Conservation (phyloP, 23 red algal species). For the Gracilaria domingensis region DNA sequence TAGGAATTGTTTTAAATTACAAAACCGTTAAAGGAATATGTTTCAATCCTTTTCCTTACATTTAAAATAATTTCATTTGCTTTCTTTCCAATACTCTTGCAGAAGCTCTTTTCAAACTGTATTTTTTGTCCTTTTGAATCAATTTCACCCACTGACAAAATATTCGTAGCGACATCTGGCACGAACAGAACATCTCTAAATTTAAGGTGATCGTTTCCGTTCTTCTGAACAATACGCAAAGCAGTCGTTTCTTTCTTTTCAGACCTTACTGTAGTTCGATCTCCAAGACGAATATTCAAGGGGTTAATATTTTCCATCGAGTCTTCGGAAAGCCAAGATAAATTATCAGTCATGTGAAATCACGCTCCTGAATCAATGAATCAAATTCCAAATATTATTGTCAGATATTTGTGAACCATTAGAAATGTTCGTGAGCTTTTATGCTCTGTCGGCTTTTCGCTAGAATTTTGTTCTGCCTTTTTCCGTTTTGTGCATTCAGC, state of each 20-base stretch:
- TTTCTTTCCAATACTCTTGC: background rate
- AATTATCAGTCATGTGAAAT: constrained; percentile 15
- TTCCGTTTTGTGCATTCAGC: constrained; percentile 15
- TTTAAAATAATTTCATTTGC: background rate
- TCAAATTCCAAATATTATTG: background rate
- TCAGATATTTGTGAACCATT: background rate
- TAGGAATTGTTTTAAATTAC: background rate
- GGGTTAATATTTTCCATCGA: background rate
- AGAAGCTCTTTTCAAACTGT: background rate
- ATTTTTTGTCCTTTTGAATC: background rate
- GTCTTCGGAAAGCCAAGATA: background rate
- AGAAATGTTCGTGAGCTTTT: background rate
- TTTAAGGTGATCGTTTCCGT: background rate
- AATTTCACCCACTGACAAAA: background rate
- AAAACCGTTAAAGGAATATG: constrained; percentile 8
- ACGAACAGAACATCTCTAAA: background rate
- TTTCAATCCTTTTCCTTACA: background rate
- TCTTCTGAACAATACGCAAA: background rate
- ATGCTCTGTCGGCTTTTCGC: background rate
- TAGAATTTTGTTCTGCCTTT: too few species aligned
- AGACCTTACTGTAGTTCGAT: background rate
- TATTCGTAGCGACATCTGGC: background rate
- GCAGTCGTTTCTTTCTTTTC: background rate
- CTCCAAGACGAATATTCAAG: background rate
- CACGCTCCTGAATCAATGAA: too few species aligned